Percentiles rank a stretch among this genome's conserved stretches.
Conservation (phyloP, 208 protist genomes). For the Eutreptiella sp. region DNA sequence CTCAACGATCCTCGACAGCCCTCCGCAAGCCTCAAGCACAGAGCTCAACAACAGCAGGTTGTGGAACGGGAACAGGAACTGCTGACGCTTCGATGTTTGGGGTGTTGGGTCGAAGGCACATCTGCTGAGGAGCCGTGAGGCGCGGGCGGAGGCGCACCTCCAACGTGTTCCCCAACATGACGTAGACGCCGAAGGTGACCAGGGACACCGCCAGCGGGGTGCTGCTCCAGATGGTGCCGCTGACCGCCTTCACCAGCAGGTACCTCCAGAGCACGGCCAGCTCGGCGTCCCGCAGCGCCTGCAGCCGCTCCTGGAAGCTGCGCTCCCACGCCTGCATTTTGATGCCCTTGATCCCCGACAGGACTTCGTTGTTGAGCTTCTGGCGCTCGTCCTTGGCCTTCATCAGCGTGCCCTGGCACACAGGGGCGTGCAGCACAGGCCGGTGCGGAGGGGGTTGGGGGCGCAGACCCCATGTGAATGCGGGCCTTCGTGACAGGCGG, state of each 20-base stretch:
- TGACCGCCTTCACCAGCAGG: conserved; percentile 36
- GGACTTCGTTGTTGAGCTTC: conserved; percentile 72
- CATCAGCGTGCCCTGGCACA: conserved; percentile 11
- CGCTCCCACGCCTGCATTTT: conserved; percentile 82
- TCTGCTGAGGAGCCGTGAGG: too few relatives aligned
- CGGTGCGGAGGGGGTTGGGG: too few relatives aligned
- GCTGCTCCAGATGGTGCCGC: conserved; percentile 51
- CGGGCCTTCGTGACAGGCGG: too few relatives aligned
- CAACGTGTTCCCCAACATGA: conserved; percentile 49
- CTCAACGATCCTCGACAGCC: too few relatives aligned
- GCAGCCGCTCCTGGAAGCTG: conserved; percentile 44
- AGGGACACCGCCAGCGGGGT: conserved; percentile 55
- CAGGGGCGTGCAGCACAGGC: too few relatives aligned
- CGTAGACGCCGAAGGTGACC: conserved; percentile 51
- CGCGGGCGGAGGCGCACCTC: too few relatives aligned
- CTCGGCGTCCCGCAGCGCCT: conserved; percentile 45
- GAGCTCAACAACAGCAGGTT: too few relatives aligned
- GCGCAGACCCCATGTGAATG: too few relatives aligned
- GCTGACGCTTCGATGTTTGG: too few relatives aligned
- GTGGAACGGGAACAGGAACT: too few relatives aligned
- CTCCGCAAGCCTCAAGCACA: too few relatives aligned
- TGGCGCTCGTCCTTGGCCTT: conserved; percentile 65
- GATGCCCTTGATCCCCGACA: conserved; percentile 74
- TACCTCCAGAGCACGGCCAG: conserved; percentile 40
- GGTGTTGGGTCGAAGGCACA: too few relatives aligned